Evolutionary conservation across 192 early-diverging fungal species (phyloP).

Genomic region (Gigaspora rosea): DNA sequence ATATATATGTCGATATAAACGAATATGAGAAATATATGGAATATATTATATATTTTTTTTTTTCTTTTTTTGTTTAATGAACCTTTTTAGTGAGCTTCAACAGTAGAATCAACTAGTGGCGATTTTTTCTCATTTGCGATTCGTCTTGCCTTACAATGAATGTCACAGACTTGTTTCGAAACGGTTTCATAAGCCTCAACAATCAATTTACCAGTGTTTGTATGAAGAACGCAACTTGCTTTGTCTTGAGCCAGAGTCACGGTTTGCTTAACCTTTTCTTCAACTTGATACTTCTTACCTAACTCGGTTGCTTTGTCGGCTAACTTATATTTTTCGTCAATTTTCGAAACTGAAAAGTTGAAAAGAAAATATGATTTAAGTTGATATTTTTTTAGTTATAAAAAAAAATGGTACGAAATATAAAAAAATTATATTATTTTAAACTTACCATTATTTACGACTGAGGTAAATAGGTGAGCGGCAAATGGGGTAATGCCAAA

Average conservation of each 20-base stretch:
- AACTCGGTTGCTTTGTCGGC: constrained; percentile 43
- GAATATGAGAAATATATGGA: no score
- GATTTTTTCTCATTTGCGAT: constrained; percentile 52
- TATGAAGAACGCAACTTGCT: constrained; percentile 44
- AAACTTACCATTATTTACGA: no score
- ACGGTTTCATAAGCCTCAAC: constrained; percentile 46
- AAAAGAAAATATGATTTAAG: not conserved
- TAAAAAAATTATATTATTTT: not conserved
- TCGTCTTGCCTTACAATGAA: constrained; percentile 57
- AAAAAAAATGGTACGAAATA: not conserved
- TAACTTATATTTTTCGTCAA: not conserved
- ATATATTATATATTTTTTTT: no score
- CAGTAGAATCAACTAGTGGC: not conserved
- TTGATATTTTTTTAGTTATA: not conserved
- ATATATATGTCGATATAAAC: no score
- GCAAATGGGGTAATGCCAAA: no score
- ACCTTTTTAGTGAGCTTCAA: not conserved
- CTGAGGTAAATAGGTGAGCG: no score
- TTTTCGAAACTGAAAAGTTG: not conserved
- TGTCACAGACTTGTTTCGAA: constrained; percentile 51
- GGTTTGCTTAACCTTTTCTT: constrained; percentile 45
- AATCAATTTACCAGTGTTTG: constrained; percentile 57
- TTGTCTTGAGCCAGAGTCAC: constrained; percentile 51
- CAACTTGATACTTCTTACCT: constrained; percentile 62
- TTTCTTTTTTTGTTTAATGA: no score